Percentiles rank a stretch among this genome's conserved stretches.
These are phyloP conservation scores for Xerocomellus amylosporus DNA, from an alignment of 768 basidiomycete genomes.

Conservation along the genomic window DNA sequence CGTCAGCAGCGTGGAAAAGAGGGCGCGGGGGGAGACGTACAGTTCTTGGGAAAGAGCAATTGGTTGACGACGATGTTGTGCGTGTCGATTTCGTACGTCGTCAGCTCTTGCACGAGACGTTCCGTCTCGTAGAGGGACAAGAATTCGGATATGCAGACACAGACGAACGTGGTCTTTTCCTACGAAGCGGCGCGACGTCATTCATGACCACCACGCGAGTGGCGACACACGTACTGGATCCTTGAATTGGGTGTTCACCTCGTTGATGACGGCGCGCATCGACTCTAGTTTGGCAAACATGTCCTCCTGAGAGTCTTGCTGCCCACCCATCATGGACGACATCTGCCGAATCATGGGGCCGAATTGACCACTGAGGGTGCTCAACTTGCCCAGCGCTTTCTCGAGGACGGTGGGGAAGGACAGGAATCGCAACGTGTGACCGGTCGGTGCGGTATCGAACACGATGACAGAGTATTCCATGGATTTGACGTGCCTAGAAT, in stretches of 20 bases:
- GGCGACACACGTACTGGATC: conserved; percentile 69
- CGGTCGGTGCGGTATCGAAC: conserved; percentile 98
- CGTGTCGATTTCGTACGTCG: conserved; percentile 93
- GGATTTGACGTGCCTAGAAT: conserved; percentile 90
- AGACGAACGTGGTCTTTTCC: conserved; percentile 99
- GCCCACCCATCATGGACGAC: conserved; percentile 95
- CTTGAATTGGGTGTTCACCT: conserved; percentile 99
- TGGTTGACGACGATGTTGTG: conserved; percentile 99
- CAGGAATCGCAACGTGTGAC: conserved; percentile 96
- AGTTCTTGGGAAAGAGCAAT: conserved; percentile 86
- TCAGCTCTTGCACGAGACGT: conserved; percentile 93
- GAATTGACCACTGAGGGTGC: conserved; percentile 89
- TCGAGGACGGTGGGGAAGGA: conserved; percentile 99
- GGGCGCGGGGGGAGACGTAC: conserved; percentile 43
- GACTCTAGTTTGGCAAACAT: conserved; percentile 98
- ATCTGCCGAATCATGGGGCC: conserved; percentile 97
- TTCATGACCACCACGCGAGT: neutral
- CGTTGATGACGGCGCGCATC: conserved; percentile 95
- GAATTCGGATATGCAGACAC: conserved; percentile 99
- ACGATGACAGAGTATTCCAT: conserved; percentile 99
- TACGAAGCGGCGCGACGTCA: conserved; percentile 27
- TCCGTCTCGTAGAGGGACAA: conserved; percentile 98
- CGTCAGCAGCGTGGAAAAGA: neutral
- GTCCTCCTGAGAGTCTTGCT: conserved; percentile 87
- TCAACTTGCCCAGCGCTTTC: conserved; percentile 94